Evolutionary conservation across 106 monocot genomes (phyloP).

Genomic region (Alisma plantagoaquatica): DNA sequence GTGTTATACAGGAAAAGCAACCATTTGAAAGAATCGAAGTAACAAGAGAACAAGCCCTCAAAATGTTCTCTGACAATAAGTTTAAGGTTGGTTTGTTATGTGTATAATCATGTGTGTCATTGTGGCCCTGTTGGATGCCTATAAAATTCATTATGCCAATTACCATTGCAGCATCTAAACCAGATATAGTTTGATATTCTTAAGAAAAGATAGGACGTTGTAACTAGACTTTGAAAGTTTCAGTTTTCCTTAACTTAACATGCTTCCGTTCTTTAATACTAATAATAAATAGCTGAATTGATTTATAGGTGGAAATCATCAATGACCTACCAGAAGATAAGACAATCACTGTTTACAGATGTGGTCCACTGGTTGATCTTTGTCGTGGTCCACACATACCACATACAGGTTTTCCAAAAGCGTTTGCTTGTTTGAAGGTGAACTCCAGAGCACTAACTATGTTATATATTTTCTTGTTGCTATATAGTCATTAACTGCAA

Average conservation of each 20-base stretch:
- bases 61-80: conserved; percentile 91
- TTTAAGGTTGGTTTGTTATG: conserved; percentile 62
- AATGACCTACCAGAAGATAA: conserved; percentile 92
- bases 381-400: conserved; percentile 99
- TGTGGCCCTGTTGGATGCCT: too few relatives aligned
- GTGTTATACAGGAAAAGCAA: conserved; percentile 73
- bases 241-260: too few relatives aligned
- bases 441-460: too few relatives aligned
- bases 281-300: too few relatives aligned
- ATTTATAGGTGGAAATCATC: conserved; percentile 94
- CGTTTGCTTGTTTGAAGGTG: conserved; percentile 98
- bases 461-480: background rate
- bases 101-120: too few relatives aligned
- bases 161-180: too few relatives aligned
- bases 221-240: too few relatives aligned
- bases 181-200: too few relatives aligned
- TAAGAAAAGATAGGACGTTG: too few relatives aligned
- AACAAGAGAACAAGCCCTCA: conserved; percentile 73
- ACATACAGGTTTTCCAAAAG: conserved; percentile 96
- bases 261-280: too few relatives aligned
- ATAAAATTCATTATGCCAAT: too few relatives aligned
- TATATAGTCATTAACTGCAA: background rate
- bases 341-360: conserved; percentile 98
- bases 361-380: conserved; percentile 96
- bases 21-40: conserved; percentile 99